A percentile compares a stretch with the other conserved stretches of the same genome.
These are phyloP conservation scores for Quercus berberidifolia DNA, from an alignment of 306 rosid species.

Conservation along the genomic window DNA sequence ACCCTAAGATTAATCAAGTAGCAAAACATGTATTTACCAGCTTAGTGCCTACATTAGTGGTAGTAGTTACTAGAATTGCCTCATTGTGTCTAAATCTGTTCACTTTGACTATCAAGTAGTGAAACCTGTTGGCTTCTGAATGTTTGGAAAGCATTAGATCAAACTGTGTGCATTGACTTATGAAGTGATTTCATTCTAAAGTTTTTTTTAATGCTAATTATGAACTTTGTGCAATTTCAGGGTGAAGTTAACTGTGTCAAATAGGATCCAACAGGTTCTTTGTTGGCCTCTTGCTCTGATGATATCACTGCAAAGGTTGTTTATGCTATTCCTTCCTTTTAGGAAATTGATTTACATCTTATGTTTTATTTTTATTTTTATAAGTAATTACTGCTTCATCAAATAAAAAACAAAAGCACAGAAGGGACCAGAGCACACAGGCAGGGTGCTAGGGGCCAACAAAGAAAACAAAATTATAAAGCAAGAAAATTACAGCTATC, in stretches of 20 bases:
- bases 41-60: background rate
- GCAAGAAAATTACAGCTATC: too few species aligned
- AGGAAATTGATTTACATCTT: background rate
- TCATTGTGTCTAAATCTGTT: slow-evolving; percentile 13
- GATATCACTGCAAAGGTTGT: slow-evolving; percentile 87
- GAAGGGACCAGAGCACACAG: too few species aligned
- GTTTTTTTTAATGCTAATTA: slow-evolving; percentile 13
- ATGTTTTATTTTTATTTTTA: too few species aligned
- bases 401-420: too few species aligned
- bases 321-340: background rate
- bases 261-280: slow-evolving; percentile 91
- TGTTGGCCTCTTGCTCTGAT: slow-evolving; percentile 93
- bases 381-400: too few species aligned
- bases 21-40: slow-evolving; percentile 3
- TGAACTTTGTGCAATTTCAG: slow-evolving; percentile 39
- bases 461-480: too few species aligned
- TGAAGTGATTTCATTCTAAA: background rate
- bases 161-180: background rate
- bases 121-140: background rate
- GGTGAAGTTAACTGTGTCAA: slow-evolving; percentile 93
- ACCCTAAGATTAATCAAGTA: slow-evolving; percentile 13
- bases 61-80: slow-evolving; percentile 10
- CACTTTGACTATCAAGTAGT: too few species aligned
- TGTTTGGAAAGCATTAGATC: background rate
- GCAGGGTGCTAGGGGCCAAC: too few species aligned